phyloP scores from a whole-genome alignment of 495 filamentous ascomycete species.

The Trichocladium uniseriatum region DNA sequence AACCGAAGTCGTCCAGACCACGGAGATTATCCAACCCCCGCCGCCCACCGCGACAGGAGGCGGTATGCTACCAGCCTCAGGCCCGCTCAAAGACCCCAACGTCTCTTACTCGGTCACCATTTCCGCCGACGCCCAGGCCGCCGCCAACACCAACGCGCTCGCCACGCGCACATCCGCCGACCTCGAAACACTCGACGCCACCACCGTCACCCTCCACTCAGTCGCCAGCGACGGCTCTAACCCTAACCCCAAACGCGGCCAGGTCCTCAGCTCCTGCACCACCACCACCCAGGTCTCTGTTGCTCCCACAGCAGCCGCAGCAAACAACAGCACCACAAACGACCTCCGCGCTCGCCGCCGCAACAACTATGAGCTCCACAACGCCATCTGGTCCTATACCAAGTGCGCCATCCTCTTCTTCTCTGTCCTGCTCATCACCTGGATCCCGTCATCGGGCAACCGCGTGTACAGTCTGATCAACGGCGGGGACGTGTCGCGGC shows the following conservation, averaged over 20 bases:
- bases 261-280: not conserved
- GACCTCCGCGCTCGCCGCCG: slow-evolving; percentile 12
- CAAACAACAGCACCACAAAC: not conserved
- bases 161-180: slow-evolving; percentile 13
- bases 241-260: not conserved
- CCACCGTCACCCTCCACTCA: not conserved
- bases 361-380: slow-evolving; percentile 31
- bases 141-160: not conserved
- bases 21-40: slow-evolving; percentile 27
- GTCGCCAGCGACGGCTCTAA: not conserved
- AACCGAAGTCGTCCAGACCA: slow-evolving; percentile 46
- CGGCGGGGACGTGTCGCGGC: slow-evolving; percentile 42
- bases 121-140: slow-evolving; percentile 26
- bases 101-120: slow-evolving; percentile 41
- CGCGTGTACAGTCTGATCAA: slow-evolving; percentile 60
- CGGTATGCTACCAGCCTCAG: slow-evolving; percentile 1
- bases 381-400: slow-evolving; percentile 66
- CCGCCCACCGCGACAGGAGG: slow-evolving; percentile 18
- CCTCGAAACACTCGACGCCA: slow-evolving; percentile 7
- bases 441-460: slow-evolving; percentile 78
- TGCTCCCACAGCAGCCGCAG: not conserved
- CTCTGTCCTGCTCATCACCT: slow-evolving; percentile 68
- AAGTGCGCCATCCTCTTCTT: slow-evolving; percentile 86
- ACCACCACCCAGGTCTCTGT: too few relatives aligned
- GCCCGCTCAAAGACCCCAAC: slow-evolving; percentile 13